These are phyloP conservation scores for Selenicereus undatus DNA, from an alignment of 148 eudicot genomes.

Conservation along the genomic window DNA sequence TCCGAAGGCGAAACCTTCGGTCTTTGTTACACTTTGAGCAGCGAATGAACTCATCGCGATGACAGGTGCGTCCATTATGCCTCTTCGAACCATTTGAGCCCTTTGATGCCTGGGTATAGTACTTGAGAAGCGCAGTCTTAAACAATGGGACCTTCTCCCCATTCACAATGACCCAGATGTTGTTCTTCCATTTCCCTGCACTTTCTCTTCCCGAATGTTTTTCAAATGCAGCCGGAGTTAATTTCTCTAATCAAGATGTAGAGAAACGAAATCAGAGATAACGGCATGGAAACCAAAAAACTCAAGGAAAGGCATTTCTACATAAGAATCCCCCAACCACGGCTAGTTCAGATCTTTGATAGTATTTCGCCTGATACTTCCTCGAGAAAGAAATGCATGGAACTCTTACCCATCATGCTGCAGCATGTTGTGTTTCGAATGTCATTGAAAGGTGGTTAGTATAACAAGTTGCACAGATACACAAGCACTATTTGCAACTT, in stretches of 20 bases:
- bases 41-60: constrained; percentile 69
- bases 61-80: constrained; percentile 36
- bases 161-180: constrained; percentile 57
- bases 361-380: not conserved
- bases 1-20: constrained; percentile 65
- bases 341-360: no score
- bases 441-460: not conserved
- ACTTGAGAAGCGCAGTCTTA: constrained; percentile 61
- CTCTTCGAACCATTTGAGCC: constrained; percentile 35
- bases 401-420: not conserved
- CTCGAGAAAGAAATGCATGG: constrained; percentile 8
- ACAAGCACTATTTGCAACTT: not conserved
- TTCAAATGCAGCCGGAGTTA: constrained; percentile 74
- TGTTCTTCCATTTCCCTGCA: constrained; percentile 65
- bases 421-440: not conserved
- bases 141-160: constrained; percentile 64
- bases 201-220: constrained; percentile 73
- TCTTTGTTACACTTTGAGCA: constrained; percentile 54
- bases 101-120: constrained; percentile 42
- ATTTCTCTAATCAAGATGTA: constrained; percentile 34
- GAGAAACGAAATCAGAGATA: not conserved
- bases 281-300: not conserved
- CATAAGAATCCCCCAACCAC: not conserved
- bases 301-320: not conserved
- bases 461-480: not conserved